A percentile compares a stretch with the other conserved stretches of the same genome.
These are phyloP conservation scores for Scedosporium boydii DNA, from an alignment of 2,329 filamentous ascomycete species.

Conservation along the genomic window DNA sequence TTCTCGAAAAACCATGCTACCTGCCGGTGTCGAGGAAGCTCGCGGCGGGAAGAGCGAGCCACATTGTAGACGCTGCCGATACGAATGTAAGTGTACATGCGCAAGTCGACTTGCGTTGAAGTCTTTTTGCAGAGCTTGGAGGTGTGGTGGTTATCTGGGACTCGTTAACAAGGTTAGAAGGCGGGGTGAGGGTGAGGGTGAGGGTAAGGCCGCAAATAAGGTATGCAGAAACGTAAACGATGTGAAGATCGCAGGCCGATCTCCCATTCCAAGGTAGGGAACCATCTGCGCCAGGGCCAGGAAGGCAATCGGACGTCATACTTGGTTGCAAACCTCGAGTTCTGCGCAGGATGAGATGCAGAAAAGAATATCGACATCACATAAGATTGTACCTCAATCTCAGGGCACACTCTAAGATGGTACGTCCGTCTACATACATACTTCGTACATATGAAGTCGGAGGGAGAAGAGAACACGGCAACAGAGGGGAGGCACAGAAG, in stretches of 20 bases:
- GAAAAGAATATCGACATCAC: background rate
- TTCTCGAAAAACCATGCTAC: background rate
- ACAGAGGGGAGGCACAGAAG: background rate
- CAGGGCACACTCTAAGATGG: background rate
- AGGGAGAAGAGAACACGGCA: background rate
- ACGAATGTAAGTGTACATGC: background rate
- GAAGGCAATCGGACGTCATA: background rate
- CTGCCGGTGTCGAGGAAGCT: background rate
- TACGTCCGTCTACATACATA: background rate
- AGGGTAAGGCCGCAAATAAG: background rate
- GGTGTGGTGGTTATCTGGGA: background rate
- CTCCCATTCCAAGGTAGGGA: background rate
- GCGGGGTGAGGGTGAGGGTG: background rate
- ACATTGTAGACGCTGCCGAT: background rate
- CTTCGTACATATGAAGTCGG: background rate
- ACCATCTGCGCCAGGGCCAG: constrained; percentile 3
- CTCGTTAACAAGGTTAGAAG: background rate
- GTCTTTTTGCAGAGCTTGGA: background rate
- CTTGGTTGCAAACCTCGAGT: background rate
- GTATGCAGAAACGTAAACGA: background rate
- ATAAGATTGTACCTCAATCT: background rate
- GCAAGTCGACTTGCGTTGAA: background rate
- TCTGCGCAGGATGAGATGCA: background rate
- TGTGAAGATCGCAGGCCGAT: constrained; percentile 2
- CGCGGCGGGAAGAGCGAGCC: background rate